Evolutionary conservation across 2,329 filamentous ascomycete genomes (phyloP).

Genomic region (Calonectria pteridis): DNA sequence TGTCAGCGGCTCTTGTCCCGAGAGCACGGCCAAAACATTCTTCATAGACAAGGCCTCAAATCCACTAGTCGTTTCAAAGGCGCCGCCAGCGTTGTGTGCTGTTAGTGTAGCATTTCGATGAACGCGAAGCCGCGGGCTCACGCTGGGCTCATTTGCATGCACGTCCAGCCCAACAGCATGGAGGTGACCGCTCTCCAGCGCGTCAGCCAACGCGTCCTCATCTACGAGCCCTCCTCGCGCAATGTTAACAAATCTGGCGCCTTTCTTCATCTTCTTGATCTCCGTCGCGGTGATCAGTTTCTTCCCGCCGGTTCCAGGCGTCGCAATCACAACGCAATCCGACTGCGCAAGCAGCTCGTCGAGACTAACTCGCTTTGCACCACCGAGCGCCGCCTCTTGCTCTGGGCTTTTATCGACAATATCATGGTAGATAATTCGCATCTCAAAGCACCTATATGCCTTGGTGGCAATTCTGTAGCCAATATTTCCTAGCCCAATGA

Average conservation of each 20-base stretch:
- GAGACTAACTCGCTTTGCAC: conserved; percentile 45
- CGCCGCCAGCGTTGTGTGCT: conserved; percentile 67
- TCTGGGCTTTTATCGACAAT: conserved; percentile 53
- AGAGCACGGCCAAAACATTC: conserved; percentile 63
- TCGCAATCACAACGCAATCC: conserved; percentile 29
- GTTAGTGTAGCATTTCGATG: conserved; percentile 57
- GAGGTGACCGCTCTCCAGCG: conserved; percentile 25
- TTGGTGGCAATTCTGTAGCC: conserved; percentile 68
- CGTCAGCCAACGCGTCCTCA: conserved; percentile 32
- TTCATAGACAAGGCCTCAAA: conserved; percentile 68
- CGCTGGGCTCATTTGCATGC: conserved; percentile 27
- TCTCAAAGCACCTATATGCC: conserved; percentile 64
- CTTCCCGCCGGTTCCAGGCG: conserved; percentile 24
- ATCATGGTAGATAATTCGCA: conserved; percentile 69
- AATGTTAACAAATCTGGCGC: conserved; percentile 66
- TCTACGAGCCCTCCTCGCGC: conserved; percentile 49
- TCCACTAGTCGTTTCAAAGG: conserved; percentile 64
- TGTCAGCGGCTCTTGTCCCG: conserved; percentile 51
- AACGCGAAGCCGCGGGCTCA: conserved; percentile 45
- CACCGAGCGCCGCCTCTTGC: conserved; percentile 59
- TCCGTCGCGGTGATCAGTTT: neutral
- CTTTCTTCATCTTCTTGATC: conserved; percentile 62
- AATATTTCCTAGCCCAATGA: conserved; percentile 71
- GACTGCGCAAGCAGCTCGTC: conserved; percentile 24
- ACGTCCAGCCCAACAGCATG: conserved; percentile 46